Conservation (phyloP, 2,329 filamentous ascomycete species). For the Pyrenochaeta sp. region DNA sequence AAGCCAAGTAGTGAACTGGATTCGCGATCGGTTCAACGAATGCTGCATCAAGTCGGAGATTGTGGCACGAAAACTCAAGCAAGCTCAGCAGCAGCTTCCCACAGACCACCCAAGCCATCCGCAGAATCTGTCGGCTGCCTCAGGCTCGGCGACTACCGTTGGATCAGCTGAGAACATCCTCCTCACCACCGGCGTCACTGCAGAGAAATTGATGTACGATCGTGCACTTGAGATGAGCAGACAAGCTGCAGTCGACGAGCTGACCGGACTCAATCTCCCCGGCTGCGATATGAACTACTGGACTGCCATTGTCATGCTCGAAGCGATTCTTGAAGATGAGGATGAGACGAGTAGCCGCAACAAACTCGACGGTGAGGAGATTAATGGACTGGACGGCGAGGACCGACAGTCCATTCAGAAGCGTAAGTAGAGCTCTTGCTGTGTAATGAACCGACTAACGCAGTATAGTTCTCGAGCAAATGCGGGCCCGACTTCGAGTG, state of each 20-base stretch:
- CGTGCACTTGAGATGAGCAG: constrained; percentile 96
- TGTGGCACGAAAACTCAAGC: constrained; percentile 85
- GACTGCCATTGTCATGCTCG: constrained; percentile 92
- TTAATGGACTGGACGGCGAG: constrained; percentile 69
- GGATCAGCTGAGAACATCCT: constrained; percentile 81
- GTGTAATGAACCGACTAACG: constrained; percentile 16
- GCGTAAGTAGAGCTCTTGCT: constrained; percentile 62
- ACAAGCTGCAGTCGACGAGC: constrained; percentile 91
- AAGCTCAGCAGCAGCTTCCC: constrained; percentile 85
- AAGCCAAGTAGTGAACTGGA: constrained; percentile 95
- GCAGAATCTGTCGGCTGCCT: constrained; percentile 73
- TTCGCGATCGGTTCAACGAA: constrained; percentile 93
- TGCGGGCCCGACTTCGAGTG: constrained; percentile 51
- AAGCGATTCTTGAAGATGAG: constrained; percentile 90
- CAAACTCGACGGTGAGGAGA: constrained; percentile 57
- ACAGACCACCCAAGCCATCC: constrained; percentile 87
- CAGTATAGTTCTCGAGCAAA: constrained; percentile 56
- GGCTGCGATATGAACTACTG: constrained; percentile 93
- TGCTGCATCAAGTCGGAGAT: constrained; percentile 96
- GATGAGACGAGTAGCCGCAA: constrained; percentile 62
- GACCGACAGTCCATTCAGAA: constrained; percentile 77
- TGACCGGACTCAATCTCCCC: constrained; percentile 85
- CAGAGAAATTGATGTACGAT: constrained; percentile 98
- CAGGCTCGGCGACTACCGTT: constrained; percentile 64
- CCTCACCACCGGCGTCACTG: constrained; percentile 87